A percentile compares a stretch with the other conserved stretches of the same genome.
phyloP scores from a whole-genome alignment of 169 alveolate species.

The Blepharisma undulans region DNA sequence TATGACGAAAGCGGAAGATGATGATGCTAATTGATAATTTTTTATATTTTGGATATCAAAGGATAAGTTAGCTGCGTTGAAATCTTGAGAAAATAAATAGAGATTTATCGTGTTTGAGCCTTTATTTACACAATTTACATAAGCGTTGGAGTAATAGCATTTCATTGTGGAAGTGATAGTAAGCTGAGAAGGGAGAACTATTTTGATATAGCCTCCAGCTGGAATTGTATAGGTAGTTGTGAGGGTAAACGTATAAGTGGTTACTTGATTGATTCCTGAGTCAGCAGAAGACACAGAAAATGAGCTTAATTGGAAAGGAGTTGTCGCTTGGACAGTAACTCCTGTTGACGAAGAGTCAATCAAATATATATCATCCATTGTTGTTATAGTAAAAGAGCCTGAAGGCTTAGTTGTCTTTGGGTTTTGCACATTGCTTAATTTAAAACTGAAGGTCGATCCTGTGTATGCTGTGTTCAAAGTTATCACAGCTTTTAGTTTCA shows the following conservation, averaged over 20 bases:
- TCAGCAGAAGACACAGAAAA: neutral
- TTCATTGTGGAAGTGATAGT: neutral
- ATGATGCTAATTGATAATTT: neutral
- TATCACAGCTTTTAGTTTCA: neutral
- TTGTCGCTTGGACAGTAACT: neutral
- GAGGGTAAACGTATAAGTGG: neutral
- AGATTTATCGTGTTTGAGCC: neutral
- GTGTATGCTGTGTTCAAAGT: neutral
- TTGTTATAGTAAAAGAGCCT: neutral
- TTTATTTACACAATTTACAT: neutral
- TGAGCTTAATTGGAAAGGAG: neutral
- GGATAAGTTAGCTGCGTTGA: neutral
- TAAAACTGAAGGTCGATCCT: neutral
- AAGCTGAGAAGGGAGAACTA: neutral
- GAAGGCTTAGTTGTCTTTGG: neutral
- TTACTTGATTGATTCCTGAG: neutral
- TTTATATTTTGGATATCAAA: neutral
- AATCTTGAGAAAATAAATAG: neutral
- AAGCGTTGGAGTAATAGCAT: neutral
- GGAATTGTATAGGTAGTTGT: neutral
- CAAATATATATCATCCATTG: neutral
- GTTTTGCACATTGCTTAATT: neutral
- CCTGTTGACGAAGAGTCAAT: neutral
- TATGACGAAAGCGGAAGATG: neutral
- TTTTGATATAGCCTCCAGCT: neutral